Conservation (phyloP, 305 asterid species). For the Ilex paraguariensis region DNA sequence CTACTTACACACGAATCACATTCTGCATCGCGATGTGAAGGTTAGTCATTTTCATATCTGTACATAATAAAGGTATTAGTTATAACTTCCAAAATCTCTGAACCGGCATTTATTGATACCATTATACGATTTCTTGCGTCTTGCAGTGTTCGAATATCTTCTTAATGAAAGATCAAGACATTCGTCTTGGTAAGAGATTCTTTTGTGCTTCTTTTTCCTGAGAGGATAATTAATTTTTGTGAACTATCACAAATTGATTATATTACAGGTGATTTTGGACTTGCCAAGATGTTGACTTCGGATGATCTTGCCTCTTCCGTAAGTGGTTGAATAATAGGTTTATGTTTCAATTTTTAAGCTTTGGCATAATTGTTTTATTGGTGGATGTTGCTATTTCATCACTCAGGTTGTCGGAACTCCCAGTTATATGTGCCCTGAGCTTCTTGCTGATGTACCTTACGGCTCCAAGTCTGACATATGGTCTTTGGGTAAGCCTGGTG, state of each 20-base stretch:
- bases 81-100: constrained; percentile 3
- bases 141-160: constrained; percentile 96
- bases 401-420: constrained; percentile 94
- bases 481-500: constrained; percentile 72
- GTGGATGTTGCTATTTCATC: constrained; percentile 15
- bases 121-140: constrained; percentile 3
- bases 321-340: constrained; percentile 21
- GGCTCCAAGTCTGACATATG: constrained; percentile 98
- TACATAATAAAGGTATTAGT: constrained; percentile 4
- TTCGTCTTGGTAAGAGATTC: constrained; percentile 73
- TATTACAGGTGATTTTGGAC: constrained; percentile 90
- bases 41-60: constrained; percentile 33
- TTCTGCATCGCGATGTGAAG: constrained; percentile 96
- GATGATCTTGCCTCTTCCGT: constrained; percentile 93
- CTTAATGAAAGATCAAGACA: constrained; percentile 80
- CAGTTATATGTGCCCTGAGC: constrained; percentile 98
- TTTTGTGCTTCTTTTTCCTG: constrained; percentile 10
- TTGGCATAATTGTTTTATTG: constrained; percentile 4
- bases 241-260: constrained; percentile 12
- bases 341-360: constrained; percentile 1
- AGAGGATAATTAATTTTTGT: constrained; percentile 19
- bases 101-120: constrained; percentile 8
- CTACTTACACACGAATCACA: constrained; percentile 74
- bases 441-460: constrained; percentile 94
- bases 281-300: constrained; percentile 81